Base-by-base conservation (phyloP, 257 asterid genomes). In the Salvia rosmarinus region DNA sequence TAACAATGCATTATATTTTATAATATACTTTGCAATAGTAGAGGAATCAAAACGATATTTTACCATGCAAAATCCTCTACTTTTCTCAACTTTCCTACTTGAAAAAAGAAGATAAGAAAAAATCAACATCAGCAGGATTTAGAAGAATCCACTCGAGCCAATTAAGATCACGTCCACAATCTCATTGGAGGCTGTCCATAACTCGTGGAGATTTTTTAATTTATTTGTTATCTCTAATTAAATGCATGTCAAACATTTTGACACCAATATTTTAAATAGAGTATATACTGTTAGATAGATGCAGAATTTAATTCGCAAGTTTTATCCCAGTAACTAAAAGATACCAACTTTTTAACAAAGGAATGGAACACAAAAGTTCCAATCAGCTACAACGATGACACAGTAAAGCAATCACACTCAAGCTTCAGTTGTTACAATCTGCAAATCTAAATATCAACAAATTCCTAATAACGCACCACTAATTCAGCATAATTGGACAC, bases 321-420 rank as follows among this genome's bases (percentile, higher is more conserved):
- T 34, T 34, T 34, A 34, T 34, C 14, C 17, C 20, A 46, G 20
- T 46, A 42, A 61, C 52, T 21, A 49, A 21, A 75, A 60, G 64
- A 11, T 50, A 75, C 19, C 40, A 61, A 40, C 14, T 67, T 68
- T 49, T 34, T 23, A 23, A 43, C 20, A 12, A 13, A 42, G n/a
- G 21, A 49, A 23, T 50, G 20, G 10, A 71, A 70, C 56, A 55
- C 62, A 30, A 76, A 64, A 34, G 25, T 65, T 70, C 66, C 44
- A 57, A 57, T 70, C 32, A 42, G 60, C 58, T 9, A 44, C 6
- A n/a, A 19, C 51, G 11, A 49, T 35, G 39, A 52, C 17, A 3
- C 50, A 59, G 30, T 25, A 43, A 40, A 61, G 19, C 54, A 68
- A 67, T 14, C 55, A 50, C 17, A 44, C 14, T 23, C 59, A 57